These are phyloP conservation scores for Laburnicola sp. DNA, from an alignment of 2,329 filamentous ascomycete genomes.

Conservation along the genomic window DNA sequence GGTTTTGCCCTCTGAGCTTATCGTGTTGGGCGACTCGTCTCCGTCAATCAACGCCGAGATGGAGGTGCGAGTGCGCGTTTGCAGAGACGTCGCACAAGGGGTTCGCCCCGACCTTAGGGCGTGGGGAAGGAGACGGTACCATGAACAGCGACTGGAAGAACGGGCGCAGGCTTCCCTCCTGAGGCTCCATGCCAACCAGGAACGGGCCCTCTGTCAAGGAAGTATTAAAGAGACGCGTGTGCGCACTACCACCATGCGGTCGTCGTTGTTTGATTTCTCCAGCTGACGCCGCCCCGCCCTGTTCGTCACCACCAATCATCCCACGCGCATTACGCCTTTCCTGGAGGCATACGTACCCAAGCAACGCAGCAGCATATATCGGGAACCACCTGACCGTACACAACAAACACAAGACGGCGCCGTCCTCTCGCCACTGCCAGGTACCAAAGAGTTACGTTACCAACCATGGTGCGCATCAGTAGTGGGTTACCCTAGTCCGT, in stretches of 20 bases:
- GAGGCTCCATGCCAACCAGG: constrained; percentile 1
- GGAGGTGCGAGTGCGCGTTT: background rate
- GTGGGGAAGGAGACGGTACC: constrained; percentile 6
- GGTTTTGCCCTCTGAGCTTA: background rate
- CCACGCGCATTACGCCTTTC: background rate
- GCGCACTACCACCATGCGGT: background rate
- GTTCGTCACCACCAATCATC: constrained; percentile 11
- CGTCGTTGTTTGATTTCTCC: background rate
- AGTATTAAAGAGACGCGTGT: constrained; percentile 11
- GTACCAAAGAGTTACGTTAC: background rate
- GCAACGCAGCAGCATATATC: too few species aligned
- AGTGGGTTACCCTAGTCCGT: constrained; percentile 9
- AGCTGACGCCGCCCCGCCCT: constrained; percentile 9
- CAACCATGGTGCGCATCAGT: constrained; percentile 22
- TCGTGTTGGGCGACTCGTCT: background rate
- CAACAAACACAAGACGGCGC: background rate
- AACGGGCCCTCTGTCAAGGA: background rate
- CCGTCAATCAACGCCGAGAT: background rate
- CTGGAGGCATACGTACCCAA: too few species aligned
- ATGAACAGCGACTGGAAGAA: constrained; percentile 8
- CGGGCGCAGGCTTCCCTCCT: background rate
- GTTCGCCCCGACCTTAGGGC: constrained; percentile 10
- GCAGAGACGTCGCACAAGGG: background rate
- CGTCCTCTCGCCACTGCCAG: background rate
- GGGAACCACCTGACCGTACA: background rate